Percentiles rank a stretch among this genome's conserved stretches.
These are phyloP conservation scores for Phialophora tarda DNA, from an alignment of 2,329 filamentous ascomycete genomes.

Conservation along the genomic window DNA sequence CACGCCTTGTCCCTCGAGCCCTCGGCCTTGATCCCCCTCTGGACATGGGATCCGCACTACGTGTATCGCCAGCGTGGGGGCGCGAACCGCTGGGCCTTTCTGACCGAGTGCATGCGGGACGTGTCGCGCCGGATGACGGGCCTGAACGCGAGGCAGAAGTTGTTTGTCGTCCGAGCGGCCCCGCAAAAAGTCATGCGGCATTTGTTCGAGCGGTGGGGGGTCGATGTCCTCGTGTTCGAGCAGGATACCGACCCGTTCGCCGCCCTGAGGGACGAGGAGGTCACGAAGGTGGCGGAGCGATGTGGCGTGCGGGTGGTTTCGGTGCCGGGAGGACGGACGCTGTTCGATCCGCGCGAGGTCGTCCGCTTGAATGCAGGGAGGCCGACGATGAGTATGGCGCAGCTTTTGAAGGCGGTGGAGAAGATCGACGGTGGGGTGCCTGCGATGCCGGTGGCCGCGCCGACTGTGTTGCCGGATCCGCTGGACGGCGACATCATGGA, in stretches of 20 bases:
- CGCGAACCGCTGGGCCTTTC: slow-evolving; percentile 75
- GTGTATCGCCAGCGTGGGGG: slow-evolving; percentile 74
- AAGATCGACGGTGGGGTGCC: slow-evolving; percentile 56
- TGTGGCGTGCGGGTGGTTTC: slow-evolving; percentile 71
- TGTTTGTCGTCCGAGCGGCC: slow-evolving; percentile 74
- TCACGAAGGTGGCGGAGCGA: slow-evolving; percentile 64
- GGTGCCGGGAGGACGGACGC: slow-evolving; percentile 66
- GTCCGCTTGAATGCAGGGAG: slow-evolving; percentile 69
- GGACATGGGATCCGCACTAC: slow-evolving; percentile 82
- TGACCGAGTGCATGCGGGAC: slow-evolving; percentile 74
- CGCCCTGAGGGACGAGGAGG: slow-evolving; percentile 64
- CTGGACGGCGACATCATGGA: slow-evolving; percentile 59
- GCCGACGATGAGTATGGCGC: slow-evolving; percentile 75
- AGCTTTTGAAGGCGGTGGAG: slow-evolving; percentile 69
- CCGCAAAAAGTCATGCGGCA: slow-evolving; percentile 68
- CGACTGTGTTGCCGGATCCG: slow-evolving; percentile 66
- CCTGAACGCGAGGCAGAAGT: slow-evolving; percentile 72
- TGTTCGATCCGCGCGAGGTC: slow-evolving; percentile 75
- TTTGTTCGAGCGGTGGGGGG: slow-evolving; percentile 73
- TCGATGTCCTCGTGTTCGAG: slow-evolving; percentile 79
- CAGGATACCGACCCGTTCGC: slow-evolving; percentile 78
- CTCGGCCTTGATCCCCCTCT: slow-evolving; percentile 72
- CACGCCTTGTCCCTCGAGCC: slow-evolving; percentile 74
- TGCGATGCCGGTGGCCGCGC: slow-evolving; percentile 65
- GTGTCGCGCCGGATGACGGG: slow-evolving; percentile 68